Evolutionary conservation across 2,329 filamentous ascomycete species (phyloP), one percentile per base, ranked within the genome.

Genomic region (Leptographium procerum): DNA sequence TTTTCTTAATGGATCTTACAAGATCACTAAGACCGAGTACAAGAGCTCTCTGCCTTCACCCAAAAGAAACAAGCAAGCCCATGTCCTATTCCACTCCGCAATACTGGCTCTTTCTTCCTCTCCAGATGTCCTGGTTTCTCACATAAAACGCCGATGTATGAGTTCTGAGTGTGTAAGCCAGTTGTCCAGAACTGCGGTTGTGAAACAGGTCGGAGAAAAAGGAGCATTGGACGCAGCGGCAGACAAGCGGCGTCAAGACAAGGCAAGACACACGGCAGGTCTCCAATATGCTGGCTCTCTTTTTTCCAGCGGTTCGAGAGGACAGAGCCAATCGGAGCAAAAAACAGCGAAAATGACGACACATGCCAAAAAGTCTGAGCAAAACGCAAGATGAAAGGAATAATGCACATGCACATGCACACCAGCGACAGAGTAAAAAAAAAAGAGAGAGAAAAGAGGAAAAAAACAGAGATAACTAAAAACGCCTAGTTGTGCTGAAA

Each of bases 401-500:
- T 9, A 19, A 56, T 40, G 51, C 45, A 51, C 24, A 51, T 33
- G 55, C 47, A 50, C 54, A 45, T 13, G 19, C 55, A 50, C n/a
- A 51, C 26, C n/a, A 53, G 8, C 22, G 40, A 48, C 50, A 59
- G 48, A 55, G 26, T 31, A 50, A 33, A 11, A 19, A 55, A 13
- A 55, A 36, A 57, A 26, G 6, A 14, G 50, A 59, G 34, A 26
- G 47, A 11, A 55, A 22, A 40, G 28, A 40, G 16, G 33, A 52
- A 43, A 40, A 26, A 33, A 24, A 50, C 11, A 55, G 22, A 52
- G 40, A 51, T 24, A 11, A 40, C 31, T 36, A 11, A 53, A 34
- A 55, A 57, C 28, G 33, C 28, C 57, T 66, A 91, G 70, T 89
- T 87, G 72, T 89, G 87, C 69, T 91, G 87, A 73, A 99, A 99